Base-by-base conservation (phyloP, 192 early-diverging fungal species). In the Coemansia biformis region DNA sequence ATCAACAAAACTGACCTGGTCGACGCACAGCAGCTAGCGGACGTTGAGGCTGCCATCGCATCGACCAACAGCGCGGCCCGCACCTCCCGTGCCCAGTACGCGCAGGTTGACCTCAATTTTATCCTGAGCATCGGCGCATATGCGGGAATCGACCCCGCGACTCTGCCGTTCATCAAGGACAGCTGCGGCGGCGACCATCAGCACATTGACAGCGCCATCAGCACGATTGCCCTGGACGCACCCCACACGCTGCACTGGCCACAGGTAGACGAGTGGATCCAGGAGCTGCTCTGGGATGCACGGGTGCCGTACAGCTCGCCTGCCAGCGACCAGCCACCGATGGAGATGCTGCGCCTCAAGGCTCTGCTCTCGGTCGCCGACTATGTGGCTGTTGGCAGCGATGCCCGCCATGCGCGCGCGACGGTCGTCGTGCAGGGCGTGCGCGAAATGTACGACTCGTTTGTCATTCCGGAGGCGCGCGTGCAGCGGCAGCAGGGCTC, bases 1-100 rank as follows among this genome's bases (percentile, higher is more conserved):
- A 34, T 96, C 24, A 96, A 96, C 79, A 96, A 96, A 57, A 74
- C 68, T 7, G 92, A 96, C 54, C 50, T 92, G 7, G 81, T 90
- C 8, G 37, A 54, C 0, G 59, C 56, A 11, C 18, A 54, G 6
- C 57, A 73, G 21, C 44, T 84, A 5, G 46, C 61, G 30, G 48
- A 43, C 2, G 38, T 81, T 14, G 79, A 86, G 24, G 21, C 26
- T 4, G 51, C 46, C 18, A 18, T 83, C 8, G 43, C 23, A 11
- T 35, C 19, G 26, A 77, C 69, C 21, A 75, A 79, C 34, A 56
- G 59, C 0, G 57, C 55, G 1, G 72, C 67, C n/a, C 37, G 50
- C n/a, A 36, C 62, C 2, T 34, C 18, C 3, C 44, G 39, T 11
- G 19, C 59, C 30, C 44, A 35, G 24, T 63, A 48, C 44, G 52